Base-by-base conservation (phyloP, 75 land plant genomes). In the Ceratopteris richardii region DNA sequence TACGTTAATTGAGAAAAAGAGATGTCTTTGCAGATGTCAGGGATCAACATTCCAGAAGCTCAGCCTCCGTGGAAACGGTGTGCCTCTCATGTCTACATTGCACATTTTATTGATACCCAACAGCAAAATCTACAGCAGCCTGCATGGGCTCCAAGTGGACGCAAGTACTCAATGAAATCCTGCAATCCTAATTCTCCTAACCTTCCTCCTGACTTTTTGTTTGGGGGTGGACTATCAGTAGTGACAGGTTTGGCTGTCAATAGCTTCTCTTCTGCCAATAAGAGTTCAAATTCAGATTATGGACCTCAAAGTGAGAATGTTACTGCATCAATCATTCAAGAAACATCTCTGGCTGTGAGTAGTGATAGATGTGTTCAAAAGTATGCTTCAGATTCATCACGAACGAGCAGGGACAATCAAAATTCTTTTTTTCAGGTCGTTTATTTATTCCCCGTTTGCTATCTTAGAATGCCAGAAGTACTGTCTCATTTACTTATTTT, bases 71-170 rank as follows among this genome's bases (percentile, higher is more conserved):
- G 67, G 62, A 75, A 75, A 46, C 66, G 63, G 20, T 75, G 75
- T 57, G 77, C 77, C 31, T 31, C 33, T 22, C 77, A 75, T 51
- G 77, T 75, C 21, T 75, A 65, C 56, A 70, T 75, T 29, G 68
- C 78, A 28, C 74, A 53, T 44, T 76, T 76, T 54, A 71, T 76
- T 56, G 78, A 72, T 23, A 39, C 43, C 51, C 76, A 76, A 56
- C 78, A 72, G 42, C 69, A 72, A 56, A 22, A 65, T 37, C 55
- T 29, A 21, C 62, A 58, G 28, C 67, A 71, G 30, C 65, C 76
- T 19, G 55, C 54, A n/a, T 64, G 76, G 58, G 48, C 69, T 18
- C 64, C 74, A 43, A 72, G 60, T 25, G 37, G 37, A 33, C 24
- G 59, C 29, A 65, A 58, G 44, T 47, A 64, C 31, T 47, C 72